Conservation (phyloP, 805 yeast genomes). For the Candida arabinofermentans region DNA sequence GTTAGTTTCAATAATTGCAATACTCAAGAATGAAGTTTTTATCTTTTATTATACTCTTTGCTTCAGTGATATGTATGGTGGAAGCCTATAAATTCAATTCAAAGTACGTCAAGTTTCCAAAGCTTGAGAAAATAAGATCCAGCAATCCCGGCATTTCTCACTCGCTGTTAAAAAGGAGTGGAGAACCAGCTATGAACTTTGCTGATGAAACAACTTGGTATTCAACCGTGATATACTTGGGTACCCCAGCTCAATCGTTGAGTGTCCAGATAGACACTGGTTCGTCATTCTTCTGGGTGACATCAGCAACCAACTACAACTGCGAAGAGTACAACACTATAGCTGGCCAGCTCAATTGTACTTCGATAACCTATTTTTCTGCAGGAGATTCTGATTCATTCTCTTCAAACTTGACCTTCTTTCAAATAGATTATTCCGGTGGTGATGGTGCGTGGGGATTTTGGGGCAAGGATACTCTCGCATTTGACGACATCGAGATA, state of each 20-base stretch:
- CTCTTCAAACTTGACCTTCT: neutral
- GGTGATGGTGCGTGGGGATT: slow-evolving; percentile 1
- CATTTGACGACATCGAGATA: neutral
- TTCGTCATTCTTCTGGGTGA: neutral
- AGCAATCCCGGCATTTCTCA: neutral
- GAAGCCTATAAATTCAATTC: too few relatives aligned
- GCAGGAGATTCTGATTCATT: neutral
- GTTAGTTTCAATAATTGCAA: too few relatives aligned
- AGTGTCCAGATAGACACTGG: neutral
- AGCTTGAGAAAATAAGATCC: neutral
- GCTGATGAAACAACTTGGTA: neutral
- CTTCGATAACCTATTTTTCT: neutral
- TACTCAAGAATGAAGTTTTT: too few relatives aligned
- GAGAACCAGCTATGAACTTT: slow-evolving; percentile 8
- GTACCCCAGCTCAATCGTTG: neutral
- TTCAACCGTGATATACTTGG: neutral
- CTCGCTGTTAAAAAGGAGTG: neutral
- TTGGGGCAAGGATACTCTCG: neutral
- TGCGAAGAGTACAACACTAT: neutral
- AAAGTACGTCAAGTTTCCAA: neutral
- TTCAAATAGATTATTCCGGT: neutral
- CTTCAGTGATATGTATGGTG: too few relatives aligned
- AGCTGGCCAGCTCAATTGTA: neutral
- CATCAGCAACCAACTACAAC: neutral
- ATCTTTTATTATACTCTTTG: too few relatives aligned